Percentiles rank a stretch among this genome's conserved stretches.
These are phyloP conservation scores for Reticulomyxa filosa DNA, from an alignment of 78 protist species.

Conservation along the genomic window DNA sequence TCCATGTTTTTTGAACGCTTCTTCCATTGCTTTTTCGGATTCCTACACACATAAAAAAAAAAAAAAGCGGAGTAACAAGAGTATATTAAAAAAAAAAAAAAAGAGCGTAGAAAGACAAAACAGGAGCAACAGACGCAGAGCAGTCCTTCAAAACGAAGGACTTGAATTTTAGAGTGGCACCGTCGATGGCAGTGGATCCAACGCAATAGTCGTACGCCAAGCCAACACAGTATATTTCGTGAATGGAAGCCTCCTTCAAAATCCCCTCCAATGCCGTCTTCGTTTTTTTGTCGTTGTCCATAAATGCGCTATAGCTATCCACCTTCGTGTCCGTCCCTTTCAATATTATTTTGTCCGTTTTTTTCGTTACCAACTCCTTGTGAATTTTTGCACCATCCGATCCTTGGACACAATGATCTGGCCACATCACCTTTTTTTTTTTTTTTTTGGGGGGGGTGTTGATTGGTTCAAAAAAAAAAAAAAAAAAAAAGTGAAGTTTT, in stretches of 20 bases:
- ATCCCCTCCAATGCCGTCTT: background rate
- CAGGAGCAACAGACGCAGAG: slow-evolving; percentile 8
- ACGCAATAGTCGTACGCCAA: slow-evolving; percentile 24
- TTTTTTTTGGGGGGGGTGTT: no score
- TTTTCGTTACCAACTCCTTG: background rate
- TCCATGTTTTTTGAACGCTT: no score
- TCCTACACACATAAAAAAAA: no score
- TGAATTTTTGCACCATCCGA: slow-evolving; percentile 11
- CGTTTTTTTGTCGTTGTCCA: slow-evolving; percentile 4
- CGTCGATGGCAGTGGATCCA: slow-evolving; percentile 14
- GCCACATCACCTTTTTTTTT: no score
- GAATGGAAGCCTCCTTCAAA: background rate
- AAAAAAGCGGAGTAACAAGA: no score
- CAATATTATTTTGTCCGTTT: background rate
- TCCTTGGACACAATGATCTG: slow-evolving; percentile 23
- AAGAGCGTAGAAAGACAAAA: no score
- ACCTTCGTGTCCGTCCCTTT: no score
- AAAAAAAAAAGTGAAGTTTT: no score
- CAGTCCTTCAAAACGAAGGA: slow-evolving; percentile 4
- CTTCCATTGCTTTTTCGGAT: no score
- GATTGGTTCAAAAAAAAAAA: no score
- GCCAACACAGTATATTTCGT: slow-evolving; percentile 8
- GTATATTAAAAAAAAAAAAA: no score
- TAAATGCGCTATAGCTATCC: slow-evolving; percentile 18
- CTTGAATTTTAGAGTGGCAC: background rate